A percentile compares a stretch with the other conserved stretches of the same genome.
These are phyloP conservation scores for Cyberlindnera mycetangii DNA, from an alignment of 805 yeast genomes.

Conservation along the genomic window DNA sequence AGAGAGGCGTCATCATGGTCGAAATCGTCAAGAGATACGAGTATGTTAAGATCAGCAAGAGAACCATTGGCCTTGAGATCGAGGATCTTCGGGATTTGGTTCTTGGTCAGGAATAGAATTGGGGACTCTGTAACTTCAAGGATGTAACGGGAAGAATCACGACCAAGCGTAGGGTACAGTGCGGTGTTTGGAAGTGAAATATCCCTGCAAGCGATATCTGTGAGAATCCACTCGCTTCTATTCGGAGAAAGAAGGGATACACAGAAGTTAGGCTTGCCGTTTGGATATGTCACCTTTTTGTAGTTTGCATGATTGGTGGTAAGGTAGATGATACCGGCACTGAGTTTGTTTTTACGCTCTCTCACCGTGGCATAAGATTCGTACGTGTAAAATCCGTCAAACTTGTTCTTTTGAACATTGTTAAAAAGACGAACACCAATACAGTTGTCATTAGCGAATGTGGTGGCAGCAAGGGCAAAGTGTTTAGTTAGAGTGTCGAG, in stretches of 20 bases:
- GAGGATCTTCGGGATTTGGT: slow-evolving; percentile 45
- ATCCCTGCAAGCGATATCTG: slow-evolving; percentile 62
- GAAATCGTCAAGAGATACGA: slow-evolving; percentile 55
- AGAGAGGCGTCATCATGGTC: slow-evolving; percentile 32
- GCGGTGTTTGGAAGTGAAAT: slow-evolving; percentile 50
- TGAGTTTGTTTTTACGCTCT: slow-evolving; percentile 32
- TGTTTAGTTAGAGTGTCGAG: slow-evolving; percentile 38
- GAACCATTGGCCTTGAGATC: slow-evolving; percentile 36
- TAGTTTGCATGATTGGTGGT: slow-evolving; percentile 22
- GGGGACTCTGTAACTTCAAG: slow-evolving; percentile 59
- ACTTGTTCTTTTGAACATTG: slow-evolving; percentile 19
- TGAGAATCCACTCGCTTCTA: slow-evolving; percentile 59
- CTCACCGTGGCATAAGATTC: slow-evolving; percentile 32
- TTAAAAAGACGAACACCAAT: slow-evolving; percentile 35
- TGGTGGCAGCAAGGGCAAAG: slow-evolving; percentile 34
- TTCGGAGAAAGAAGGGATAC: slow-evolving; percentile 54
- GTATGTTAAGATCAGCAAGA: slow-evolving; percentile 40
- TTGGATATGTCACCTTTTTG: not conserved
- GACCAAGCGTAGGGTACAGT: slow-evolving; percentile 52
- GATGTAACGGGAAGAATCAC: slow-evolving; percentile 59
- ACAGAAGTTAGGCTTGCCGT: slow-evolving; percentile 38
- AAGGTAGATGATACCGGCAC: slow-evolving; percentile 38
- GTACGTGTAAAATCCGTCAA: slow-evolving; percentile 26
- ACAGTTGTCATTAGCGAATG: slow-evolving; percentile 31
- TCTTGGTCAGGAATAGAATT: slow-evolving; percentile 49